Percentiles rank a stretch among this genome's conserved stretches.
These are phyloP conservation scores for Galerina marginata DNA, from an alignment of 768 basidiomycete species.

Conservation along the genomic window DNA sequence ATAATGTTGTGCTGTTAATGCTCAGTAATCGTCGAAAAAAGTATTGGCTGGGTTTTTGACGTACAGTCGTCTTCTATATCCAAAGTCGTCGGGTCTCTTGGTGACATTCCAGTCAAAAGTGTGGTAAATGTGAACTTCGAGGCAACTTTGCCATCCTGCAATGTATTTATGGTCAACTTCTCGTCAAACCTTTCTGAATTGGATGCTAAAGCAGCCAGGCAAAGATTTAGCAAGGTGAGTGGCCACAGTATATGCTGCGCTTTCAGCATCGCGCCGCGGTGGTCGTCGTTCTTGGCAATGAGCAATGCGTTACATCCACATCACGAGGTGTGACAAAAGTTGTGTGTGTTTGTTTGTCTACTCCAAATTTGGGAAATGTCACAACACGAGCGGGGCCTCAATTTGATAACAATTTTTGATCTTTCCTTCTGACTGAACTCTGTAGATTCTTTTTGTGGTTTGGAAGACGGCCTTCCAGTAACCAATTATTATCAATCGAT, in stretches of 20 bases:
- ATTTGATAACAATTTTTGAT: constrained; percentile 18
- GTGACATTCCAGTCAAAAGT: constrained; percentile 54
- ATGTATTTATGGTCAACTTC: constrained; percentile 49
- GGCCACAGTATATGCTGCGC: constrained; percentile 19
- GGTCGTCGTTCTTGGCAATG: constrained; percentile 14
- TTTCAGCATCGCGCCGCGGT: constrained; percentile 15
- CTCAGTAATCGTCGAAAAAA: background rate
- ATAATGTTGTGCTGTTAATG: constrained; percentile 76
- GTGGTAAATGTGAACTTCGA: constrained; percentile 84
- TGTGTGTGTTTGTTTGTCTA: background rate
- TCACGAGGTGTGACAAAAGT: constrained; percentile 10
- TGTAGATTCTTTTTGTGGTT: background rate
- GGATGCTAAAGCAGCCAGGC: constrained; percentile 20
- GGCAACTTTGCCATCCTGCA: constrained; percentile 83
- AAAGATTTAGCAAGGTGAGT: constrained; percentile 20
- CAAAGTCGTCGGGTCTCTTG: constrained; percentile 58
- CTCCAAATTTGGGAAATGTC: background rate
- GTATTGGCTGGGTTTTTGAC: constrained; percentile 5
- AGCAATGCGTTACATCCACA: background rate
- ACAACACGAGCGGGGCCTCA: constrained; percentile 10
- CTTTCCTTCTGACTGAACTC: constrained; percentile 2
- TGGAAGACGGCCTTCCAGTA: background rate
- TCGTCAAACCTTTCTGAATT: constrained; percentile 55
- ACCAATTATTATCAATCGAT: background rate
- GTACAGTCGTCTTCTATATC: constrained; percentile 55